Evolutionary conservation across 177 flowering plant genomes (phyloP).

Genomic region (Vitis hybrid): DNA sequence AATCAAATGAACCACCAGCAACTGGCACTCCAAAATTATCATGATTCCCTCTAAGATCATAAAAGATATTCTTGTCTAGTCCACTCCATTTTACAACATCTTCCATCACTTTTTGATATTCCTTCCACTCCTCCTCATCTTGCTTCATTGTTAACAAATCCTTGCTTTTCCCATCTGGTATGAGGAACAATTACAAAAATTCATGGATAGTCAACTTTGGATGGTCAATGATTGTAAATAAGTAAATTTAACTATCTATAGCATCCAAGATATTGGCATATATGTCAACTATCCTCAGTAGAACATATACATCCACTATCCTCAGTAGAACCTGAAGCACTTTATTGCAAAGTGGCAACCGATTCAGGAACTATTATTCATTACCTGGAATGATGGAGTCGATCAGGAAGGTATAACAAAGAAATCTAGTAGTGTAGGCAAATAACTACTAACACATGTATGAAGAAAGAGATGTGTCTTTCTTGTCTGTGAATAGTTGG

Average conservation of each 20-base stretch:
- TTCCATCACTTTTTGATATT: constrained; percentile 64
- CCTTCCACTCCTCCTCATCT: constrained; percentile 81
- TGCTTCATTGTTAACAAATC: constrained; percentile 80
- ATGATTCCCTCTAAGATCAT: constrained; percentile 97
- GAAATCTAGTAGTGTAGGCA: neutral
- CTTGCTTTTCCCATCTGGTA: constrained; percentile 84
- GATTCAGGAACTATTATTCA: neutral
- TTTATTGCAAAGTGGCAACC: neutral
- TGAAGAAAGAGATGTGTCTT: neutral
- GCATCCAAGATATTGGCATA: neutral
- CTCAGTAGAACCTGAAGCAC: neutral
- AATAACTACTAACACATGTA: neutral
- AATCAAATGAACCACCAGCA: constrained; percentile 68
- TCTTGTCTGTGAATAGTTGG: neutral
- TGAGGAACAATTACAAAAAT: neutral
- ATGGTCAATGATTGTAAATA: neutral
- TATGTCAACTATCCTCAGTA: neutral
- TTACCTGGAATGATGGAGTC: neutral
- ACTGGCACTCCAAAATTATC: constrained; percentile 85
- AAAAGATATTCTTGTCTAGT: constrained; percentile 67
- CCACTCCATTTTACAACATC: constrained; percentile 70
- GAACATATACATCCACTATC: neutral
- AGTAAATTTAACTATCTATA: neutral
- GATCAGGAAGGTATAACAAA: neutral
- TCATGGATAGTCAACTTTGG: neutral